Percentiles rank a stretch among this genome's conserved stretches.
Conservation (phyloP, 768 basidiomycete genomes). For the Piloderma croceum region DNA sequence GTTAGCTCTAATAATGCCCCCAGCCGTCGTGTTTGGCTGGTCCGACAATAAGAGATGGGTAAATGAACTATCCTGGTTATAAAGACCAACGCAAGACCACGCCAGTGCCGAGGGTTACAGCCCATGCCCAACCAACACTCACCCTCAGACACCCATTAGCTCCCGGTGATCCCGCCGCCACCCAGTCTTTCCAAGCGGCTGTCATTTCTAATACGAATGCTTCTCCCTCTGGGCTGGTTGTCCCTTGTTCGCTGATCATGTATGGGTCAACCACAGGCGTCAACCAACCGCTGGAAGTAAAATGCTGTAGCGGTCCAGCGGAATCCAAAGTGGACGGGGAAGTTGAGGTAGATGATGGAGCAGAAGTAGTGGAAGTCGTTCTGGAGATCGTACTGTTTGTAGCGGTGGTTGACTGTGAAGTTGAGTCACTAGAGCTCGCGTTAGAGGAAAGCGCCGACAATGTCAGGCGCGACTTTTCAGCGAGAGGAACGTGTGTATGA, state of each 20-base stretch:
- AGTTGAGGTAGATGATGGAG: constrained; percentile 2
- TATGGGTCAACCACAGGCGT: constrained; percentile 73
- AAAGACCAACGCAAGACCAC: no score
- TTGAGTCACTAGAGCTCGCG: constrained; percentile 9
- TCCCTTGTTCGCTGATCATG: constrained; percentile 40
- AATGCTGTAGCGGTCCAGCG: constrained; percentile 33
- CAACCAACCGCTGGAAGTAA: constrained; percentile 60
- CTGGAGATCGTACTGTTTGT: constrained; percentile 3
- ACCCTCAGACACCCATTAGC: no score
- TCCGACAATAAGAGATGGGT: no score
- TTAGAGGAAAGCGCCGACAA: constrained; percentile 20
- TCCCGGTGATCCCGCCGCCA: constrained; percentile 46
- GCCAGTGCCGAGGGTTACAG: no score
- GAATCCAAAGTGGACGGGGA: constrained; percentile 10
- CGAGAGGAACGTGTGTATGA: constrained; percentile 46
- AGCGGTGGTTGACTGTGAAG: constrained; percentile 9
- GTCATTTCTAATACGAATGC: constrained; percentile 76
- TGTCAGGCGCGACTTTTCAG: constrained; percentile 36
- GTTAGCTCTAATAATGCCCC: no score
- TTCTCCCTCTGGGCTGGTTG: constrained; percentile 66
- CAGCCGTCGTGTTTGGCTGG: no score
- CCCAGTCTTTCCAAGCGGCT: constrained; percentile 75
- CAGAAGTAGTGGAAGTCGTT: constrained; percentile 8
- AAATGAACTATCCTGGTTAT: no score
- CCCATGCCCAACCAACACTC: no score